Evolutionary conservation across 805 yeast genomes (phyloP).

Genomic region (Ogataea sp.): DNA sequence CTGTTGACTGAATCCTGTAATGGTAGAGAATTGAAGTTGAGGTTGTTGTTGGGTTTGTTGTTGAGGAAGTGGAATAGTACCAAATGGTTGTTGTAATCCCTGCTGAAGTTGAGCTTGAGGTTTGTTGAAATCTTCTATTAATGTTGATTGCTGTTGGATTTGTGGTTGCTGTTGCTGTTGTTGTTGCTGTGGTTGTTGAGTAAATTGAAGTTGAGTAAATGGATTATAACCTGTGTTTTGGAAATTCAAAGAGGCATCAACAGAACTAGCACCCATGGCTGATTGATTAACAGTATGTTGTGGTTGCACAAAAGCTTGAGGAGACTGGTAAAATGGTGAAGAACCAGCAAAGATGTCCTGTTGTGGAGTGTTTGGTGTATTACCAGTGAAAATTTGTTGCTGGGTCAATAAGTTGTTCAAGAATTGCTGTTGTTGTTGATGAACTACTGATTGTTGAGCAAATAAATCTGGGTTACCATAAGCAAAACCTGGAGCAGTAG

Average conservation of each 20-base stretch:
- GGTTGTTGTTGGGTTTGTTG: conserved; percentile 1
- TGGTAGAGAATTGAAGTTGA: conserved; percentile 1
- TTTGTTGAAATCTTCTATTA: conserved; percentile 4
- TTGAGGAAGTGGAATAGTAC: conserved; percentile 3
- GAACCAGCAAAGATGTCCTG: conserved; percentile 3
- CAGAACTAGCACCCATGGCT: conserved; percentile 5
- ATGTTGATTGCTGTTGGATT: no score
- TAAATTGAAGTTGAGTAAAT: conserved; percentile 7
- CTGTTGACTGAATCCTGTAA: conserved; percentile 5
- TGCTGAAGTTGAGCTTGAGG: conserved; percentile 1
- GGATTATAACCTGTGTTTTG: conserved; percentile 23
- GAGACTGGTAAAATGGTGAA: background rate
- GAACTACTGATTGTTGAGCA: conserved; percentile 4
- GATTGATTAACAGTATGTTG: conserved; percentile 1
- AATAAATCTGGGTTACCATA: background rate
- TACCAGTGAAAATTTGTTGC: conserved; percentile 10
- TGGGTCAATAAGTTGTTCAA: conserved; percentile 4
- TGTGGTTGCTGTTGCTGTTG: conserved; percentile 11
- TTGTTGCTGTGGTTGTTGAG: conserved; percentile 2
- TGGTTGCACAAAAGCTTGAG: background rate
- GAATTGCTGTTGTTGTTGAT: conserved; percentile 7
- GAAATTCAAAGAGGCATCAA: no score
- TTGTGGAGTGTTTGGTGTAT: conserved; percentile 6
- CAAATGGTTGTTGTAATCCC: background rate
- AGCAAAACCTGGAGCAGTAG: background rate